phyloP scores from a whole-genome alignment of 495 filamentous ascomycete species.

The Apiosordaria backusii region DNA sequence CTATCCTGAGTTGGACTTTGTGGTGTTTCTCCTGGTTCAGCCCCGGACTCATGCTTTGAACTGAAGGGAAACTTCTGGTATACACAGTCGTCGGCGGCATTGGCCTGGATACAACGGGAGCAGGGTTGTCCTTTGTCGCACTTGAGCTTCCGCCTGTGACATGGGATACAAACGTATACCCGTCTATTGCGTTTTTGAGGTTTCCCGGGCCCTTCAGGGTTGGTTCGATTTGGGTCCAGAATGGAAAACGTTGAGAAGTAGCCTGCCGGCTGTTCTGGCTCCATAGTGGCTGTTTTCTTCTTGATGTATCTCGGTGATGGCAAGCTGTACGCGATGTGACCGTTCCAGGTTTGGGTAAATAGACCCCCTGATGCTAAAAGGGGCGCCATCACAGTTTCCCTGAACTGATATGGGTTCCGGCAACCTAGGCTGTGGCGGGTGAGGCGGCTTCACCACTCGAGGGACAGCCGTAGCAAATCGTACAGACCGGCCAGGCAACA shows the following conservation, averaged over 20 bases:
- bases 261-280: constrained; percentile 25
- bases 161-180: constrained; percentile 32
- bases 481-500: neutral
- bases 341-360: neutral
- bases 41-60: constrained; percentile 9
- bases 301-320: neutral
- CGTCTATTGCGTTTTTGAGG: constrained; percentile 28
- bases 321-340: neutral
- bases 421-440: neutral
- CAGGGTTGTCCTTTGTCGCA: constrained; percentile 31
- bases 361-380: neutral
- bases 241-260: constrained; percentile 32
- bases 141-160: constrained; percentile 29
- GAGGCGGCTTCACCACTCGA: neutral
- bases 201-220: constrained; percentile 20
- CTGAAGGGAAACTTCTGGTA: constrained; percentile 24
- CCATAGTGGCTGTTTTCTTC: constrained; percentile 14
- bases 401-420: neutral
- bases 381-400: neutral
- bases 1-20: constrained; percentile 5
- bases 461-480: neutral
- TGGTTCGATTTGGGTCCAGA: constrained; percentile 22
- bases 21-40: constrained; percentile 13
- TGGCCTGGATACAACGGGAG: constrained; percentile 25
- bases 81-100: constrained; percentile 23